These are phyloP conservation scores for Lentinula sp. DNA, from an alignment of 768 basidiomycete species.

Conservation along the genomic window DNA sequence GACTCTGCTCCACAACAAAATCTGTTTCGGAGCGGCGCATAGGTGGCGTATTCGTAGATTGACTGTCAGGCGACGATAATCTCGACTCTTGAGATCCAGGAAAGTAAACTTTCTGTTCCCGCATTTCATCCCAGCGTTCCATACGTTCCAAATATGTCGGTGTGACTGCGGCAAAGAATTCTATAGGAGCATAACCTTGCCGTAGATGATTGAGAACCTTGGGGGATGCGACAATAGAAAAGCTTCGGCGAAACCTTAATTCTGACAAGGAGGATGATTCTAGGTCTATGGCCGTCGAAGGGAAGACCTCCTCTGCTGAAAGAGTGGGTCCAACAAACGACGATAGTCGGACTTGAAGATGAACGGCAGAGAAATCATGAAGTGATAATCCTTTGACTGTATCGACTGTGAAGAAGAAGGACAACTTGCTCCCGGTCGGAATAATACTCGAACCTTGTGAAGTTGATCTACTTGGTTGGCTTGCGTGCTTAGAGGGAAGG, in stretches of 20 bases:
- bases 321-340: conserved; percentile 74
- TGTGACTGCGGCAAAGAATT: conserved; percentile 82
- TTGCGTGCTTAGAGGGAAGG: conserved; percentile 50
- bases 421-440: conserved; percentile 74
- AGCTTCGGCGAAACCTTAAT: conserved; percentile 77
- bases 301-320: conserved; percentile 74
- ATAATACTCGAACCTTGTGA: conserved; percentile 67
- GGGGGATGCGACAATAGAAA: conserved; percentile 70
- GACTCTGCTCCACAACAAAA: conserved; percentile 79
- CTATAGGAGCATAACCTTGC: conserved; percentile 77
- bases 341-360: conserved; percentile 84
- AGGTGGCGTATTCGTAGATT: conserved; percentile 41
- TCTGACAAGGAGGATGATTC: conserved; percentile 67
- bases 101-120: conserved; percentile 60
- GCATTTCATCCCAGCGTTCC: conserved; percentile 91
- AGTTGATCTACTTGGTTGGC: conserved; percentile 60
- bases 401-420: conserved; percentile 83
- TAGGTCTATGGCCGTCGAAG: conserved; percentile 71
- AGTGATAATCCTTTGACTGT: conserved; percentile 83
- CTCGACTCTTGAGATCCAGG: conserved; percentile 25
- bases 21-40: conserved; percentile 95
- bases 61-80: conserved; percentile 28
- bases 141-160: conserved; percentile 83
- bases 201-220: conserved; percentile 70
- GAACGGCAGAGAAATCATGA: conserved; percentile 82